phyloP scores from a whole-genome alignment of 306 rosid species.

The Hylodesmum podocarpum region DNA sequence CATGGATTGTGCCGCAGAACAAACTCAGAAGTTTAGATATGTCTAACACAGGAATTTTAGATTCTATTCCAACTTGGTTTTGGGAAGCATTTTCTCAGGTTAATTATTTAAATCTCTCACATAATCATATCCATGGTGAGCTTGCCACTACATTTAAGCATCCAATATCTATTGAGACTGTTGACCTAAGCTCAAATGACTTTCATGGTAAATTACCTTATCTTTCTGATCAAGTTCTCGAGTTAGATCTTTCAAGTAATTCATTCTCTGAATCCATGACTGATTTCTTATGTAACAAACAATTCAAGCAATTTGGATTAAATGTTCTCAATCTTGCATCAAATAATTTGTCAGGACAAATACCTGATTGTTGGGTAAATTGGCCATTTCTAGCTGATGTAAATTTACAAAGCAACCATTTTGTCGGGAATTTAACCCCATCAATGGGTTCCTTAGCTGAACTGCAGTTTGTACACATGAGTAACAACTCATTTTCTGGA shows the following conservation, averaged over 20 bases:
- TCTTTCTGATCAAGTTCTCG: background rate
- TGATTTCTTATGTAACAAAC: background rate
- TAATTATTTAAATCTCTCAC: background rate
- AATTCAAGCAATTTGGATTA: background rate
- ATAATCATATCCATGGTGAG: constrained; percentile 23
- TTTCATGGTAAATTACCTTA: background rate
- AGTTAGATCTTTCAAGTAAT: constrained; percentile 17
- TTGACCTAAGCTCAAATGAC: constrained; percentile 8
- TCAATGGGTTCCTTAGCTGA: background rate
- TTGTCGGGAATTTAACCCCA: background rate
- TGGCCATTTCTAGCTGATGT: background rate
- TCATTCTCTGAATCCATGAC: background rate
- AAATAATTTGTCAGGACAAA: constrained; percentile 17
- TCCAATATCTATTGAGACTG: accelerated
- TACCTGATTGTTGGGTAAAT: constrained; percentile 1
- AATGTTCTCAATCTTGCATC: constrained; percentile 9
- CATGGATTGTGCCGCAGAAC: constrained; percentile 15
- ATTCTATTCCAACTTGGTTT: constrained; percentile 18
- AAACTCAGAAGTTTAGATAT: background rate
- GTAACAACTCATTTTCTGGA: background rate
- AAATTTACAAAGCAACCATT: background rate
- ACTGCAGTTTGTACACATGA: background rate
- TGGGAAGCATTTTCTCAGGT: background rate
- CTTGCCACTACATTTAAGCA: background rate
- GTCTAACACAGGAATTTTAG: background rate